Base-by-base conservation (phyloP, 345 rosid species). In the Eucalyptus coolabah region DNA sequence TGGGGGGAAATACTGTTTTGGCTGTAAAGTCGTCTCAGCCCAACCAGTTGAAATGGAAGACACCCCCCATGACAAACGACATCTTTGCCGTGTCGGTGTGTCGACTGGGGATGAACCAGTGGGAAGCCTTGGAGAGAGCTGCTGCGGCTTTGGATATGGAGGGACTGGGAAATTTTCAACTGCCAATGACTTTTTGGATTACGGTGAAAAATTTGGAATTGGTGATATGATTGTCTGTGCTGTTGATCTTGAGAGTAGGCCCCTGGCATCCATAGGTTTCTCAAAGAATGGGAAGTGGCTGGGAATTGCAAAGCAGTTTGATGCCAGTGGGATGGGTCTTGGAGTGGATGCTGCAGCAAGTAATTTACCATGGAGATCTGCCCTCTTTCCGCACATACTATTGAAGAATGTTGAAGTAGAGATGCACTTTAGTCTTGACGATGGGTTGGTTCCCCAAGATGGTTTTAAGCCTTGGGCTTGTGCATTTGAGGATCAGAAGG, bases 201-300 rank as follows among this genome's bases (percentile, higher is more conserved):
- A 88, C 50, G 90, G 94, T 63, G 93, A 88, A 87, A 91, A 90
- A 72, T 91, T 91, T 89, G 91, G 91, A 21, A 37, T 87, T 87
- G 94, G 93, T 56, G 91, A 92, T 69, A 81, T 88, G 86, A 87
- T 92, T 80, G 56, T 90, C 44, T 92, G 93, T 83, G 91, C 92
- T 21, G 88, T 92, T 45, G 92, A 93, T 87, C 92, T 93, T 54
- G 93, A 92, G 87, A 91, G 86, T 87, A 91, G 89, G 86, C 87
- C 93, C 17, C 12, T 90, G 88, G 93, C 90, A 59, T 87, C 91
- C 42, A 87, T 93, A 83, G 90, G 94, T 77, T 90, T 89, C 72
- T 89, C 90, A 83, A 87, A 92, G 87, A 93, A 93, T 37, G 93
- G 93, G 26, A 93, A 89, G 86, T 93, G 91, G 92, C 69, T 92